A percentile compares a stretch with the other conserved stretches of the same genome.
Evolutionary conservation across 177 flowering plant species (phyloP).

Genomic region (Vitis hybrid): DNA sequence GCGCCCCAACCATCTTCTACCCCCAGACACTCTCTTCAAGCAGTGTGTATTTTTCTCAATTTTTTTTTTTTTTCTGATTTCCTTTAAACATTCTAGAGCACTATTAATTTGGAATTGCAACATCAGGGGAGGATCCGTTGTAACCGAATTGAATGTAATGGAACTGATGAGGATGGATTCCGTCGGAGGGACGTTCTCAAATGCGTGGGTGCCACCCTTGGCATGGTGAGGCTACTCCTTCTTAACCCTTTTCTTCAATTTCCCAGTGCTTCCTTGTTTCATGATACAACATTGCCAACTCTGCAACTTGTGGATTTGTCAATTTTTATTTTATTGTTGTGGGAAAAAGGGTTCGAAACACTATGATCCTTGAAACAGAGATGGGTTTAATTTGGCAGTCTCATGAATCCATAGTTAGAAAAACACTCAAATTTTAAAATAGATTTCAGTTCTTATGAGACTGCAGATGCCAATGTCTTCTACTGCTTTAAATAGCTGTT

Average conservation of each 20-base stretch:
- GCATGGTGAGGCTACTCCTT: constrained; percentile 49
- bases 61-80: not conserved
- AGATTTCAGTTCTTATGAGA: too few relatives aligned
- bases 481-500: too few relatives aligned
- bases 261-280: not conserved
- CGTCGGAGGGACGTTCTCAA: constrained; percentile 57
- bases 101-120: too few relatives aligned
- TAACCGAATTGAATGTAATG: constrained; percentile 27
- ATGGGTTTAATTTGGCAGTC: too few relatives aligned
- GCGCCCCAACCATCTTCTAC: constrained; percentile 9
- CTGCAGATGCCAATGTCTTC: too few relatives aligned
- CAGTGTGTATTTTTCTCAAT: constrained; percentile 15
- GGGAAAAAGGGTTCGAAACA: too few relatives aligned
- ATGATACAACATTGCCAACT: not conserved
- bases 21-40: constrained; percentile 14
- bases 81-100: not conserved
- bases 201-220: constrained; percentile 53
- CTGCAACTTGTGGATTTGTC: too few relatives aligned
- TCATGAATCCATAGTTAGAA: too few relatives aligned
- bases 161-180: constrained; percentile 27
- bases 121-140: constrained; percentile 31
- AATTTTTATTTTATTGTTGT: not conserved
- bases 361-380: too few relatives aligned
- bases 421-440: too few relatives aligned
- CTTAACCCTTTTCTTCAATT: not conserved